Base-by-base conservation (phyloP, 2,329 filamentous ascomycete species). In the Aplosporella prunicola region DNA sequence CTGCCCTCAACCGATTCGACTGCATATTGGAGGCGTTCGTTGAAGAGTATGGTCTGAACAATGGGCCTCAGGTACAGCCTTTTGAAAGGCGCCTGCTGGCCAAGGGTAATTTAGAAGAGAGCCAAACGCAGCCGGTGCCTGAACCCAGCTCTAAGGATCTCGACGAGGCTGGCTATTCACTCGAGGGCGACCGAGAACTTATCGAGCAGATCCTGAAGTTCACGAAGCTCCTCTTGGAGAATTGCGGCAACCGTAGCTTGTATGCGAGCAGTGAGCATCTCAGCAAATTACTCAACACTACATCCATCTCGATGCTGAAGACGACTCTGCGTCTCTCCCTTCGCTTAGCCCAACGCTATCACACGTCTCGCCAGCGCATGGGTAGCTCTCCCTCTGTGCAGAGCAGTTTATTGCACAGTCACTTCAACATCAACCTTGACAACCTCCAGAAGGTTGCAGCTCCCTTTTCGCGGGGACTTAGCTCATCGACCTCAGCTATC, bases 201-300 rank as follows among this genome's bases (percentile, higher is more conserved):
- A 66, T 96, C 39, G 80, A 93, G 56, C 71, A 76, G 20, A 72
- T 96, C 37, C 68, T 98, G 43, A 71, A 76, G 49, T 98, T 98
- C 60, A 94, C 88, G 15, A 77, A 81, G 43, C 74, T 93, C 58
- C 70, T 98, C 20, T 66, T 96, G 35, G 86, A 96, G 57, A 91
- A 94, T 56, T 98, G 91, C 61, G 91, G 89, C 42, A 98, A 98
- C 56, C 74, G 93, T 49, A 95, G 88, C 64, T 79, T 98, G 51
- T 98, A 96, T 59, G 85, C 82, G 43, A 98, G 91, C 67, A 96
- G 89, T 57, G 72, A 80, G 47, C 84, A 93, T 51, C 67, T 98
- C 43, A 91, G 89, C 56, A 80, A 88, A 55, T 72, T 98, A 26
- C 74, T 98, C 42, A 85, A 95, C 60, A 89, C 83, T 29, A 89